Conservation (phyloP, 1,139 yeast species). For the Oligophagozyma castellii region DNA sequence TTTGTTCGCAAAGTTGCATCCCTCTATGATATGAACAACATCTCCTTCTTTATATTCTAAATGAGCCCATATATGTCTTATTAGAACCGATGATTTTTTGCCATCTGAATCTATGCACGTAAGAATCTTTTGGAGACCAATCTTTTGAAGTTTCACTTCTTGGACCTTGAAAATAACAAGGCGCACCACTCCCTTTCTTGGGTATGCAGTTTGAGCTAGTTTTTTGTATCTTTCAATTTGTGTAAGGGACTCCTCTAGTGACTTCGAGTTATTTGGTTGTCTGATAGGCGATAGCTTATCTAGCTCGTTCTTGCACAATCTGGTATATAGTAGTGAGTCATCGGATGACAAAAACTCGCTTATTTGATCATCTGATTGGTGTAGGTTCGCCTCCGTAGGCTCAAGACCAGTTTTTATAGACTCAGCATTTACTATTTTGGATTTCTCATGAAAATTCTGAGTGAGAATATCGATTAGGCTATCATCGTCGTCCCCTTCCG, state of each 20-base stretch:
- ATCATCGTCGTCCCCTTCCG: too few species aligned
- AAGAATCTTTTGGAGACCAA: slow-evolving; percentile 35
- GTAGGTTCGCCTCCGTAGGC: too few species aligned
- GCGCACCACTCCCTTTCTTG: slow-evolving; percentile 36
- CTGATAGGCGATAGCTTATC: slow-evolving; percentile 2
- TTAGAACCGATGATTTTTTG: slow-evolving; percentile 29
- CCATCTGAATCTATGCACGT: slow-evolving; percentile 32
- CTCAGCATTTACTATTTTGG: too few species aligned
- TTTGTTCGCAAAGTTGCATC: slow-evolving; percentile 27
- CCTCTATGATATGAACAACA: slow-evolving; percentile 44
- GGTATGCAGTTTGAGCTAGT: slow-evolving; percentile 32
- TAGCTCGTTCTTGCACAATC: slow-evolving; percentile 2
- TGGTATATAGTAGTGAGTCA: too few species aligned
- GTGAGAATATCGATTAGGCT: too few species aligned
- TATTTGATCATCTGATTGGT: slow-evolving; percentile 1
- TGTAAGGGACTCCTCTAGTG: slow-evolving; percentile 3
- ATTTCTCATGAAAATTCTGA: too few species aligned
- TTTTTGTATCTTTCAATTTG: slow-evolving; percentile 2
- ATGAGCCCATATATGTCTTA: slow-evolving; percentile 37
- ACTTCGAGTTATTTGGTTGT: background rate
- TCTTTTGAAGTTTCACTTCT: slow-evolving; percentile 25
- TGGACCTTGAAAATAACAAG: slow-evolving; percentile 27
- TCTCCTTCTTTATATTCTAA: slow-evolving; percentile 35
- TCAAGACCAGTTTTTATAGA: too few species aligned
- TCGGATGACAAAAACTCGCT: background rate